Percentiles rank a stretch among this genome's conserved stretches.
Conservation (phyloP, 495 filamentous ascomycete species). For the Venustampulla echinocandica region DNA sequence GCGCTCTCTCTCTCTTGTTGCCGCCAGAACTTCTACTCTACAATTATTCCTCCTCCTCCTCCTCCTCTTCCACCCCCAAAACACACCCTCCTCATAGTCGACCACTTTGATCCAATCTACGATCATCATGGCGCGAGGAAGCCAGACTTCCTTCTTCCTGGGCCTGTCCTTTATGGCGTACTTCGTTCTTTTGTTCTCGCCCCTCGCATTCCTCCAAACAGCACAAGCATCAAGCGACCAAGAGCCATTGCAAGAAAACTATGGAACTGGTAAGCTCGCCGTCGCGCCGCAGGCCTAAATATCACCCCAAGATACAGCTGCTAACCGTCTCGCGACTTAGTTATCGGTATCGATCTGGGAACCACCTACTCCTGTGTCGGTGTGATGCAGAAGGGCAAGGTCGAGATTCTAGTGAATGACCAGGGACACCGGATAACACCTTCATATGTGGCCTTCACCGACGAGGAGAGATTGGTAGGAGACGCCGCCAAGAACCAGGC, state of each 20-base stretch:
- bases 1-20: not conserved
- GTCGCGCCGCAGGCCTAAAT: not conserved
- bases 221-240: constrained; percentile 59
- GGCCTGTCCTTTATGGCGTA: constrained; percentile 69
- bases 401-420: constrained; percentile 94
- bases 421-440: constrained; percentile 99
- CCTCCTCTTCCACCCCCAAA: constrained; percentile 3
- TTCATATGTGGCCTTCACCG: constrained; percentile 97
- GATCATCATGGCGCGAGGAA: constrained; percentile 44
- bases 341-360: constrained; percentile 98
- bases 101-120: constrained; percentile 14
- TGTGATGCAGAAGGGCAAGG: constrained; percentile 98
- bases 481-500: constrained; percentile 99
- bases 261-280: constrained; percentile 59
- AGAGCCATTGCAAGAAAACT: constrained; percentile 54
- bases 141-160: constrained; percentile 42
- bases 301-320: not conserved
- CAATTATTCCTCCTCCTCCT: no score
- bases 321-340: constrained; percentile 28
- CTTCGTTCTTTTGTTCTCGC: constrained; percentile 72
- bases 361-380: constrained; percentile 99
- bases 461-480: constrained; percentile 94
- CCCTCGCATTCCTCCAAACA: constrained; percentile 60
- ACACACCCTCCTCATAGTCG: constrained; percentile 1
- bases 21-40: no score